These are phyloP conservation scores for Termitomyces titanicus DNA, from an alignment of 768 basidiomycete genomes.

Conservation along the genomic window DNA sequence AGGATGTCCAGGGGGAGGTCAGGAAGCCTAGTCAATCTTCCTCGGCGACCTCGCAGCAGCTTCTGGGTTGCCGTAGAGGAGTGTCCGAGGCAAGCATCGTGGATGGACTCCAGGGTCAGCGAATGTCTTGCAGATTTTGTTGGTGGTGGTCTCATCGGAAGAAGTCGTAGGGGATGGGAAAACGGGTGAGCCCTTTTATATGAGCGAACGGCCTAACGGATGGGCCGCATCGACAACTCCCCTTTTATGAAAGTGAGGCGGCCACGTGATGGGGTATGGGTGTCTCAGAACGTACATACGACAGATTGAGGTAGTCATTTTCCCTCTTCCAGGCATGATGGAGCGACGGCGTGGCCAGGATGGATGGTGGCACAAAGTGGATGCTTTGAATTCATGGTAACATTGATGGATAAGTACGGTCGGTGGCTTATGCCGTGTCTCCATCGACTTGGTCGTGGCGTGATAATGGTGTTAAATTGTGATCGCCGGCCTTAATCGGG, in stretches of 20 bases:
- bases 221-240: constrained; percentile 7
- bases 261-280: constrained; percentile 14
- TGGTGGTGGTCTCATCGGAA: constrained; percentile 2
- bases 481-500: constrained; percentile 12
- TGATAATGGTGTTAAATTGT: constrained; percentile 10
- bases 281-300: constrained; percentile 2
- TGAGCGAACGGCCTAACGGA: not conserved
- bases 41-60: constrained; percentile 8
- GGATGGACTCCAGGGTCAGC: not conserved
- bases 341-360: constrained; percentile 8
- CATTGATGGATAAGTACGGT: constrained; percentile 7
- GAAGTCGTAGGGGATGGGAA: not conserved
- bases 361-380: constrained; percentile 7
- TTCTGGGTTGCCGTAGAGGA: not conserved
- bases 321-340: constrained; percentile 12
- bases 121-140: not conserved
- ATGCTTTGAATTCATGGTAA: not conserved
- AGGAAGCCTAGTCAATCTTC: constrained; percentile 10
- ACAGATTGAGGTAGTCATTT: constrained; percentile 1
- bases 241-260: constrained; percentile 16
- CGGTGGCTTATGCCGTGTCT: constrained; percentile 1
- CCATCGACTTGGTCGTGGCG: constrained; percentile 9
- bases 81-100: not conserved
- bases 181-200: not conserved
- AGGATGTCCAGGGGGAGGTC: constrained; percentile 16